Evolutionary conservation across 305 asterid species (phyloP), one percentile per base, ranked within the genome.

Genomic region (Fraxinus latifolia): DNA sequence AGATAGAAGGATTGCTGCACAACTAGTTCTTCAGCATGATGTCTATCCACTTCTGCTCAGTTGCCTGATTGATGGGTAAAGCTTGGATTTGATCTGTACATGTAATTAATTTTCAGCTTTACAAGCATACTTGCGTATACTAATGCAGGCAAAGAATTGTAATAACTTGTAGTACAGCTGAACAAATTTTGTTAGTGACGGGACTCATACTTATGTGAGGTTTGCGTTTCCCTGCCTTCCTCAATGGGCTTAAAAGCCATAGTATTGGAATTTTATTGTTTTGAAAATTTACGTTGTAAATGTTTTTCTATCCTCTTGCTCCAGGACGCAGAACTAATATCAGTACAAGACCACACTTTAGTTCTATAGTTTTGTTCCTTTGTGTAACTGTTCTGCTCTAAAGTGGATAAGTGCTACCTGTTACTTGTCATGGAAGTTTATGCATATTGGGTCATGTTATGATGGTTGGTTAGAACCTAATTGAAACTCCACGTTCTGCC

Each of bases 41-140:
- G 90, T 92, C 50, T 90, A 94, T 84, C 93, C 90, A 82, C 96
- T 86, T 83, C 89, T 95, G 83, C 98, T 95, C 76, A 83, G 86
- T 90, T 94, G 99, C 94, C 92, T 94, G 82, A 80, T 88, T 67
- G 90, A 89, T 79, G 99, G 98, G 99, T 94, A 94, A 83, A 77
- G 29, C 72, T 65, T 68, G 67, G 78, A 73, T 65, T 74, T 58
- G 76, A 5, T 76, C 47, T 80, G 77, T 39, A 17, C 80, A n/a
- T 12, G 42, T 2, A 79, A 73, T 47, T 74, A n/a, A 71, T 50
- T 55, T 53, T 71, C 36, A 72, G 84, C 65, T 62, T 76, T 37
- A 0, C 50, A 71, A 33, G 65, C 62, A 50, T 74, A 36, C 1
- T 33, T 12, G 74, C 74, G 8, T 19, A 47, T 80, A 50, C 68